A percentile compares a stretch with the other conserved stretches of the same genome.
These are phyloP conservation scores for Xylariaceae sp. DNA, from an alignment of 2,329 filamentous ascomycete genomes.

Conservation along the genomic window DNA sequence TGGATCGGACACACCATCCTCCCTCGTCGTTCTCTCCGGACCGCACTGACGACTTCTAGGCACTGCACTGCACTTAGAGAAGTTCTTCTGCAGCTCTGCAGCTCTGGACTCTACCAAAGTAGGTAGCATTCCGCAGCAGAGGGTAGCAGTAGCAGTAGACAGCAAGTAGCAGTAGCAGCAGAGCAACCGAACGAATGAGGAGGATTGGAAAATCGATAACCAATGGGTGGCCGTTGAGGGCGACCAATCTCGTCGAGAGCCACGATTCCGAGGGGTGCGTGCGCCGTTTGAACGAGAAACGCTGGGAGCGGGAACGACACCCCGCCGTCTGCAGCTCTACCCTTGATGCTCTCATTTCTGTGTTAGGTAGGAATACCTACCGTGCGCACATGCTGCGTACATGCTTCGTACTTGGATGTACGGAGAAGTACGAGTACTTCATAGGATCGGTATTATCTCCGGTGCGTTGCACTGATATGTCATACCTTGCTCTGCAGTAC, in stretches of 20 bases:
- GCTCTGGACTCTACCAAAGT: no score
- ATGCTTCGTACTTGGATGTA: no score
- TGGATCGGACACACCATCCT: constrained; percentile 14
- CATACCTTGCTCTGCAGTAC: constrained; percentile 1
- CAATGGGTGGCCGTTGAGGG: constrained; percentile 8
- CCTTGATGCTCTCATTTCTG: background rate
- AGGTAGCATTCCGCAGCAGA: no score
- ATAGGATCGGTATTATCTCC: no score
- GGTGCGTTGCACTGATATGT: no score
- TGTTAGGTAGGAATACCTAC: no score
- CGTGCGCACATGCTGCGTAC: no score
- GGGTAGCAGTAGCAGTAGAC: no score
- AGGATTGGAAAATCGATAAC: constrained; percentile 8
- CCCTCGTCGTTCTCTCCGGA: background rate
- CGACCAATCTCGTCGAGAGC: constrained; percentile 8
- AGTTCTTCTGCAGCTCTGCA: no score
- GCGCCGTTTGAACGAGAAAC: constrained; percentile 8
- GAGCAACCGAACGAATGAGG: constrained; percentile 13
- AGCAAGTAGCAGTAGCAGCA: constrained; percentile 1
- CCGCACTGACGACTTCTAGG: no score
- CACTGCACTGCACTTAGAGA: background rate
- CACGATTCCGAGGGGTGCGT: constrained; percentile 9
- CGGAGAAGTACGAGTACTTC: no score
- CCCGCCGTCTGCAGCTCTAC: background rate
- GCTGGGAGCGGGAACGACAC: background rate